phyloP scores from a whole-genome alignment of 1,284 basidiomycete genomes.

The Athelia sp. region DNA sequence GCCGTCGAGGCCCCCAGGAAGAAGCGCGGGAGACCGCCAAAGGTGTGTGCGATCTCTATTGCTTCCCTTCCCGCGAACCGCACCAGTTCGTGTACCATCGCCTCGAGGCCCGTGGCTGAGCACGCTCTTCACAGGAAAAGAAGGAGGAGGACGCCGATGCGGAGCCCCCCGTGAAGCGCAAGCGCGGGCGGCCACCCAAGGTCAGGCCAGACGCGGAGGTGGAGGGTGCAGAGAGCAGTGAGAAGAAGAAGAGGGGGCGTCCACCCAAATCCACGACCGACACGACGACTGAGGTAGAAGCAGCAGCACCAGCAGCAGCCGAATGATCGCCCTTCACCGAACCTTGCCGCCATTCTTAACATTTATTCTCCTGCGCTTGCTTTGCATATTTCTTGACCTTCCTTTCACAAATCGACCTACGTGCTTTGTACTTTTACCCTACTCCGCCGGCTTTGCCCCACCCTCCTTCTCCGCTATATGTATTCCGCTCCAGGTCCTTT shows the following conservation, averaged over 20 bases:
- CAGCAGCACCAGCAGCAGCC: not conserved
- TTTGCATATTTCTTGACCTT: not conserved
- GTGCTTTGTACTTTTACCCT: not conserved
- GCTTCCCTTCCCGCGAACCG: conserved; percentile 1
- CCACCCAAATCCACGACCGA: conserved; percentile 56
- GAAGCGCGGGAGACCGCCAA: conserved; percentile 70
- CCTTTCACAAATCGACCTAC: too few species aligned
- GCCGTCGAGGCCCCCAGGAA: conserved; percentile 43
- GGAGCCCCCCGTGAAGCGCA: conserved; percentile 56
- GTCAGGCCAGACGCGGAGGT: conserved; percentile 40
- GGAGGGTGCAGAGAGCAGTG: conserved; percentile 33
- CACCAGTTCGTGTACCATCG: too few species aligned
- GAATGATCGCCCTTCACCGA: not conserved
- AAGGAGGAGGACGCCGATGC: conserved; percentile 44
- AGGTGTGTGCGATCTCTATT: conserved; percentile 42
- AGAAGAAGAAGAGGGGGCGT: conserved; percentile 67
- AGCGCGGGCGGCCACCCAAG: conserved; percentile 72
- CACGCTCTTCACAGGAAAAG: conserved; percentile 40
- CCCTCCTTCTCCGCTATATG: not conserved
- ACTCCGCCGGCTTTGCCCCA: not conserved
- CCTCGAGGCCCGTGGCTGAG: conserved; percentile 7
- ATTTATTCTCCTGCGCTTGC: not conserved
- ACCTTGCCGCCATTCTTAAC: not conserved
- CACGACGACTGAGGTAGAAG: not conserved
- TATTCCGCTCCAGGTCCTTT: not conserved